phyloP scores from a whole-genome alignment of 208 protist genomes.

The Wallacemonas rigidus region DNA sequence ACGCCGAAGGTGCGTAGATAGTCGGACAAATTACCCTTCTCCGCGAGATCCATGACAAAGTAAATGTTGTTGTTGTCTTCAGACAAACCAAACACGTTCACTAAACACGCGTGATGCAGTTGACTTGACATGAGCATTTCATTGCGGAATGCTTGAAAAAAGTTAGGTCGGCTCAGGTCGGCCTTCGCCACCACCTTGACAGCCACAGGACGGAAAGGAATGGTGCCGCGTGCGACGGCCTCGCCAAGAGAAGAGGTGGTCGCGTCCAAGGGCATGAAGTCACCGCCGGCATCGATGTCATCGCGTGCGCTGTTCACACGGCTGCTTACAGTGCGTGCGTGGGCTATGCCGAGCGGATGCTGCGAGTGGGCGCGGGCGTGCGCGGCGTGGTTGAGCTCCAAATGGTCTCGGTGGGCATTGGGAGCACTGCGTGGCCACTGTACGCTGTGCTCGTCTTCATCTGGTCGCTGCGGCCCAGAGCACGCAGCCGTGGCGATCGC shows the following conservation, averaged over 20 bases:
- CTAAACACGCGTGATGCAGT: constrained; percentile 68
- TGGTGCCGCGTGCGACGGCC: constrained; percentile 13
- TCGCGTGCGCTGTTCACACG: too few relatives aligned
- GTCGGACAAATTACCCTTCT: constrained; percentile 61
- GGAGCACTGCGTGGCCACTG: background rate
- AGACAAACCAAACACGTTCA: constrained; percentile 66
- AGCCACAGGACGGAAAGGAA: constrained; percentile 61
- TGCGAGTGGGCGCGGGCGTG: too few relatives aligned
- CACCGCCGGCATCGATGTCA: background rate
- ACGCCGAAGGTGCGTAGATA: constrained; percentile 61
- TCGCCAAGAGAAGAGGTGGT: constrained; percentile 19
- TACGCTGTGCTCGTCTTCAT: background rate
- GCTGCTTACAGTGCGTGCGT: too few relatives aligned
- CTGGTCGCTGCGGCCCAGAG: background rate
- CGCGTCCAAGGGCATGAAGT: constrained; percentile 16
- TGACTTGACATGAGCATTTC: constrained; percentile 66
- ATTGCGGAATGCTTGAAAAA: constrained; percentile 54
- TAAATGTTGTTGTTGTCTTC: constrained; percentile 56
- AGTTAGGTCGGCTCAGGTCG: constrained; percentile 41
- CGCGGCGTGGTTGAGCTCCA: background rate
- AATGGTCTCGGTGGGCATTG: background rate
- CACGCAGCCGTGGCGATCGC: too few relatives aligned
- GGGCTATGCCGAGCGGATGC: too few relatives aligned
- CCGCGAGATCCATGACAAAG: constrained; percentile 83
- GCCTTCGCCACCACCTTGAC: constrained; percentile 74